These are phyloP conservation scores for Botrytis paeoniae DNA, from an alignment of 2,329 filamentous ascomycete genomes.

Conservation along the genomic window DNA sequence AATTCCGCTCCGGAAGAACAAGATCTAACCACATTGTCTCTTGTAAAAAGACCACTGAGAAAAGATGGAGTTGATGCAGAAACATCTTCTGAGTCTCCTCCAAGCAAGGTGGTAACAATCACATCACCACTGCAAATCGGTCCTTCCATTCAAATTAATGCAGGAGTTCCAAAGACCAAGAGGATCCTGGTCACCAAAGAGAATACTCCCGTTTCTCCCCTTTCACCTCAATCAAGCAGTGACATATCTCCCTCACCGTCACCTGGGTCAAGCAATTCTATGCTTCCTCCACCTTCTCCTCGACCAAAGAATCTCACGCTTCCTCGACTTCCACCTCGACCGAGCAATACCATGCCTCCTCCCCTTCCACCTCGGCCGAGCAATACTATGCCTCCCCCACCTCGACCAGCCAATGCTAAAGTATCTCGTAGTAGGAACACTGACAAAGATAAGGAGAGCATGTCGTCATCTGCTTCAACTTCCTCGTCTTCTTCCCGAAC, in stretches of 20 bases:
- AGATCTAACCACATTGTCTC: too few relatives aligned
- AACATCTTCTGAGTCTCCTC: background rate
- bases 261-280: background rate
- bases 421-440: background rate
- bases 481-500: background rate
- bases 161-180: background rate
- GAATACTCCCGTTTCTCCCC: fast-evolving
- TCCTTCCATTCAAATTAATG: background rate
- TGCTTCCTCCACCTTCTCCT: background rate
- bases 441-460: background rate
- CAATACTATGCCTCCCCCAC: background rate
- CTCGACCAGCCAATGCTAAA: background rate
- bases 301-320: too few relatives aligned
- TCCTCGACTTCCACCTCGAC: too few relatives aligned
- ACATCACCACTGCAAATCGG: background rate
- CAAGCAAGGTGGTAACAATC: background rate
- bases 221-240: background rate
- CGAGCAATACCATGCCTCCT: background rate
- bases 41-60: background rate
- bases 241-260: too few relatives aligned
- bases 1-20: background rate
- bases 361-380: background rate
- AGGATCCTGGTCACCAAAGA: too few relatives aligned
- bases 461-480: background rate
- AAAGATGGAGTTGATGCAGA: background rate